Conservation (phyloP, 1,284 basidiomycete species). For the Pholiota adiposa region DNA sequence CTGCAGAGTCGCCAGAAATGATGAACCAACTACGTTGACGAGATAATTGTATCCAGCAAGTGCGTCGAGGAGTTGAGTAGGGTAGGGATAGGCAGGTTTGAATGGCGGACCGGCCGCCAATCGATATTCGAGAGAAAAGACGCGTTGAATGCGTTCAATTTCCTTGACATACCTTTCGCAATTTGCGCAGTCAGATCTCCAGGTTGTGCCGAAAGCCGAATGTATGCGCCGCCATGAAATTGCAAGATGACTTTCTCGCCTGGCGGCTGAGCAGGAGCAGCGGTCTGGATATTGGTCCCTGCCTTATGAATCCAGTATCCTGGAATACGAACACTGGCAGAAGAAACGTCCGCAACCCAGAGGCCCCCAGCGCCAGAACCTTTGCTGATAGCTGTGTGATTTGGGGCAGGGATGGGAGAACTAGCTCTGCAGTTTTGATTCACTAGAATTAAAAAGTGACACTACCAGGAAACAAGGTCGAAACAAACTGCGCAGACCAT, state of each 20-base stretch:
- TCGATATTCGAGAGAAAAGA: constrained; percentile 54
- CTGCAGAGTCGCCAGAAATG: constrained; percentile 75
- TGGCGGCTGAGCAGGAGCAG: constrained; percentile 39
- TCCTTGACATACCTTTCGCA: constrained; percentile 40
- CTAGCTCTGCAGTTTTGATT: constrained; percentile 33
- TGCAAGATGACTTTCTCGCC: constrained; percentile 56
- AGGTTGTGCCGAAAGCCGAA: constrained; percentile 48
- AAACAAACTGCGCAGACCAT: neutral
- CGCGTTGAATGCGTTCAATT: constrained; percentile 42
- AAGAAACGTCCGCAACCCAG: constrained; percentile 53
- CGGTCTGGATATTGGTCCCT: constrained; percentile 36
- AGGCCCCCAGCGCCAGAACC: constrained; percentile 47
- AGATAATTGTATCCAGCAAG: constrained; percentile 67
- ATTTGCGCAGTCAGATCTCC: constrained; percentile 37
- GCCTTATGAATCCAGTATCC: constrained; percentile 61
- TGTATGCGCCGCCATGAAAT: constrained; percentile 56
- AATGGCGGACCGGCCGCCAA: constrained; percentile 41
- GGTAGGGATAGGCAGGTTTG: constrained; percentile 51
- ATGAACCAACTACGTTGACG: constrained; percentile 52
- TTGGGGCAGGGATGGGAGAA: constrained; percentile 33
- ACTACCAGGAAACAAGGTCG: neutral
- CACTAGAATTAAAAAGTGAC: neutral
- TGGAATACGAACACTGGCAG: constrained; percentile 50
- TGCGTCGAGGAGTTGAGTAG: constrained; percentile 64
- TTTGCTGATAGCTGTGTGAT: constrained; percentile 43